Conservation (phyloP, 1,284 basidiomycete genomes). For the Tilletia caries region DNA sequence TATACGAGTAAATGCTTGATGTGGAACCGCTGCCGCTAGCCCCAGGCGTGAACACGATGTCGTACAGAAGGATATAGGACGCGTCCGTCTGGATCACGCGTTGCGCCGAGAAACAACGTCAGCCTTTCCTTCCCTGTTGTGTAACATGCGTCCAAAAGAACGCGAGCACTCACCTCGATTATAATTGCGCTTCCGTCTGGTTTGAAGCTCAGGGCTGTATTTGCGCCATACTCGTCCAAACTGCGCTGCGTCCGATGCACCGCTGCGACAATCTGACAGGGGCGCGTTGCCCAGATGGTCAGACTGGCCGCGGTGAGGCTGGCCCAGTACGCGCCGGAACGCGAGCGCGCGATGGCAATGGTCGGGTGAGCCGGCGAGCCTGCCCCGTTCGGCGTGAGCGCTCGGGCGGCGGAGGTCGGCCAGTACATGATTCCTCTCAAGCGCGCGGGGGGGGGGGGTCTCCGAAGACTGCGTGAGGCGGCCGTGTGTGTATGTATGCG, state of each 20-base stretch:
- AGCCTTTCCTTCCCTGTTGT: background rate
- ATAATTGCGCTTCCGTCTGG: slow-evolving; percentile 31
- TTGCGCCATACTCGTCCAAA: slow-evolving; percentile 44
- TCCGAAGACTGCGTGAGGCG: background rate
- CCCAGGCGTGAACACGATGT: slow-evolving; percentile 27
- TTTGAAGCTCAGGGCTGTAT: slow-evolving; percentile 38
- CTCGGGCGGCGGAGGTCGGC: slow-evolving; percentile 40
- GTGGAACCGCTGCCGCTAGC: slow-evolving; percentile 8
- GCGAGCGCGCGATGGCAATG: slow-evolving; percentile 36
- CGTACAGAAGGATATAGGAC: slow-evolving; percentile 37
- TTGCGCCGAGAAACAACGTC: background rate
- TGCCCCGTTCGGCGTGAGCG: slow-evolving; percentile 28
- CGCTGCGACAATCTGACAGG: slow-evolving; percentile 43
- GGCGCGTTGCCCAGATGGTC: slow-evolving; percentile 40
- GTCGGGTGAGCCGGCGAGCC: slow-evolving; percentile 35
- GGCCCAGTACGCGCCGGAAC: slow-evolving; percentile 41
- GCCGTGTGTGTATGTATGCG: background rate
- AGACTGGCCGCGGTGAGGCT: slow-evolving; percentile 33
- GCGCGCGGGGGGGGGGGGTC: too few relatives aligned
- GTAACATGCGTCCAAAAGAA: too few relatives aligned
- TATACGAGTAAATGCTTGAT: slow-evolving; percentile 37
- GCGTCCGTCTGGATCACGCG: slow-evolving; percentile 30
- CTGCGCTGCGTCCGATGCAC: slow-evolving; percentile 41
- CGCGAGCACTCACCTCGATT: slow-evolving; percentile 22
- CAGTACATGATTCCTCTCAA: slow-evolving; percentile 38